These are phyloP conservation scores for Triticum aestivum DNA, from an alignment of 176 grass and related monocot species.

Conservation along the genomic window DNA sequence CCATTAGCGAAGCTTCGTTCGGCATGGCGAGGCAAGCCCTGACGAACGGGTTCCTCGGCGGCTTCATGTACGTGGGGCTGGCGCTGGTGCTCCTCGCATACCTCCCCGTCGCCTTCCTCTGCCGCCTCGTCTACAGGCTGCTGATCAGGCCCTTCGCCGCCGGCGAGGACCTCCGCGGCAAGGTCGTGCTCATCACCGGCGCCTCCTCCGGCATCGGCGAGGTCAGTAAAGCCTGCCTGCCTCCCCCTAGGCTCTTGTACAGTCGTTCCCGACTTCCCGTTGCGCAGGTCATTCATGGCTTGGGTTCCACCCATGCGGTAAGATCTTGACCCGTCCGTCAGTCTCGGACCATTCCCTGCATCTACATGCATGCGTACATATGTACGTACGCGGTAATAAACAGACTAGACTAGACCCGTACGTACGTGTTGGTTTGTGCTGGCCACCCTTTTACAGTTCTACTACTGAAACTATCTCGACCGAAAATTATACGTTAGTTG, in stretches of 20 bases:
- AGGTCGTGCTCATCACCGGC: conserved; percentile 82
- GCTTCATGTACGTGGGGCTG: conserved; percentile 55
- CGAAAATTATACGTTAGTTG: not conserved
- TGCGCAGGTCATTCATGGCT: not conserved
- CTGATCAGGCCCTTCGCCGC: conserved; percentile 49
- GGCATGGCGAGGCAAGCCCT: conserved; percentile 32
- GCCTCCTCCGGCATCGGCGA: conserved; percentile 97
- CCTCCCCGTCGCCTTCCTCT: conserved; percentile 53
- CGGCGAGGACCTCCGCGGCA: conserved; percentile 67
- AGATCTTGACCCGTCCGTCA: not conserved
- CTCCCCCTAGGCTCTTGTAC: too few relatives aligned
- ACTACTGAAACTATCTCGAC: too few relatives aligned
- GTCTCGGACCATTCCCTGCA: not conserved
- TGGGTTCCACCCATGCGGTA: not conserved
- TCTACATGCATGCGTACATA: not conserved
- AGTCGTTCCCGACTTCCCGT: not conserved
- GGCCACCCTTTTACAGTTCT: not conserved
- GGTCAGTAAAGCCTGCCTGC: conserved; percentile 25
- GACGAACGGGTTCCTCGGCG: conserved; percentile 42
- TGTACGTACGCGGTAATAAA: too few relatives aligned
- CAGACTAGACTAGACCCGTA: too few relatives aligned
- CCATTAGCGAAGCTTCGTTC: not conserved
- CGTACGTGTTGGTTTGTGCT: too few relatives aligned
- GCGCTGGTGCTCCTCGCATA: conserved; percentile 58
- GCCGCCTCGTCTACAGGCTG: conserved; percentile 35